Evolutionary conservation across 1,284 basidiomycete species (phyloP), one percentile per base, ranked within the genome.

Genomic region (Moniliella sp.): DNA sequence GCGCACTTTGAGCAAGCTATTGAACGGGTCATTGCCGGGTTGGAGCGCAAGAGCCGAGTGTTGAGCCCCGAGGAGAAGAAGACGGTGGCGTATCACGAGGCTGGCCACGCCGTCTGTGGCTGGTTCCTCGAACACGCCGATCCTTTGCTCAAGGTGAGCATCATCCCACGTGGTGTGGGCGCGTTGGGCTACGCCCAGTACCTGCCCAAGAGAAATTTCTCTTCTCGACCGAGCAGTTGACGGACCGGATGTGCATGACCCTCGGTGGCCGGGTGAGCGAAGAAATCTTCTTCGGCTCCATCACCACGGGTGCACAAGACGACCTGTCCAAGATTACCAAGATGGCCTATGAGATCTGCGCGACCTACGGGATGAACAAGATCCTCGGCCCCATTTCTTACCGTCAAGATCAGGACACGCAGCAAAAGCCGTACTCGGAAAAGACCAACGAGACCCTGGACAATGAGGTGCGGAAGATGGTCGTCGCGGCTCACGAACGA

Each of bases 101-200:
- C 91, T 18, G 91, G 88, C 1, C 88, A 99, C 63, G 88, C 91
- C 15, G 76, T 97, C 30, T 88, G 82, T 54, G 88, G 88, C 12
- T 97, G 91, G 88, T 94, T 82, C 70, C 64, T 94, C 45, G 83
- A 94, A 65, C 79, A 88, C 48, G 88, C 88, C 33, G 84, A 94
- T 62, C 91, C 91, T 23, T 64, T 97, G 31, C 72, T 94, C 45
- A 94, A 94, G 66, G 88, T 97, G 34, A 93, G 83, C 57, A 97
- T 99, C 62, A 94, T 97, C 39, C 88, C 88, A 27, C 74, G 88
- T 46, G 91, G 88, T 34, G n/a, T n/a, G n/a, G 88, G 86, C 23
- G 84, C 88, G 9, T 68, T 99, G 26, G 91, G 88, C 30, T 99
- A 97, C 62, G 88, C 91, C 8, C 54, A 86, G 75, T 93, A 93